Conservation (phyloP, 768 basidiomycete species). For the Hygrocybe punicea region DNA sequence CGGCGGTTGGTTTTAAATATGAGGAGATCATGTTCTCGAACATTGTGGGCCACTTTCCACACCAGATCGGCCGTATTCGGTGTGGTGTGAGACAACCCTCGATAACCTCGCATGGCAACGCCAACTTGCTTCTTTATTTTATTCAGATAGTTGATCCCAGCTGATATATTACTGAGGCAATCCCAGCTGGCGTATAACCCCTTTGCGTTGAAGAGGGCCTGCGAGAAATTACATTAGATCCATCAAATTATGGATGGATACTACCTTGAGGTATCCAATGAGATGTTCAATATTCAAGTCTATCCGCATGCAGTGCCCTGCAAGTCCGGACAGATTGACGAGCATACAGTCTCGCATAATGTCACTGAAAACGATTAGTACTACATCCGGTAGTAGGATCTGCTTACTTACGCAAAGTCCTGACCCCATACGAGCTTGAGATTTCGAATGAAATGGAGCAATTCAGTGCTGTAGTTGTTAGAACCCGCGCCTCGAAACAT, state of each 20-base stretch:
- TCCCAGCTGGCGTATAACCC: slow-evolving; percentile 34
- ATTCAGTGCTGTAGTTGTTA: slow-evolving; percentile 33
- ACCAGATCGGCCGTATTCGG: not conserved
- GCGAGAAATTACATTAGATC: not conserved
- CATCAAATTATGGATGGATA: not conserved
- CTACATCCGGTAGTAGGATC: not conserved
- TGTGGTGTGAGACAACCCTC: slow-evolving; percentile 23
- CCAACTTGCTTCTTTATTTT: slow-evolving; percentile 29
- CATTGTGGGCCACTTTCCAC: slow-evolving; percentile 7
- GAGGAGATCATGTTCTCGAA: not conserved
- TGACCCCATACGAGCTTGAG: slow-evolving; percentile 34
- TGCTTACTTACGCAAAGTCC: slow-evolving; percentile 25
- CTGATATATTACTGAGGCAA: slow-evolving; percentile 30
- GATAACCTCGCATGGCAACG: slow-evolving; percentile 23
- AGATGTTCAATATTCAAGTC: slow-evolving; percentile 40
- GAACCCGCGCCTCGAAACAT: slow-evolving; percentile 32
- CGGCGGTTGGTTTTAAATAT: not conserved
- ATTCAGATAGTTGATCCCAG: slow-evolving; percentile 28
- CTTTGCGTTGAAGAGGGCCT: slow-evolving; percentile 22
- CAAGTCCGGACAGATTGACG: slow-evolving; percentile 29
- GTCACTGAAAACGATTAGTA: slow-evolving; percentile 19
- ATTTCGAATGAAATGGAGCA: slow-evolving; percentile 28
- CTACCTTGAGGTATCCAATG: slow-evolving; percentile 33
- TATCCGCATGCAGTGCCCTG: slow-evolving; percentile 34
- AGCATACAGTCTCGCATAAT: slow-evolving; percentile 38